Conservation (phyloP, 805 yeast genomes). For the Komagataella kurtzmanii region DNA sequence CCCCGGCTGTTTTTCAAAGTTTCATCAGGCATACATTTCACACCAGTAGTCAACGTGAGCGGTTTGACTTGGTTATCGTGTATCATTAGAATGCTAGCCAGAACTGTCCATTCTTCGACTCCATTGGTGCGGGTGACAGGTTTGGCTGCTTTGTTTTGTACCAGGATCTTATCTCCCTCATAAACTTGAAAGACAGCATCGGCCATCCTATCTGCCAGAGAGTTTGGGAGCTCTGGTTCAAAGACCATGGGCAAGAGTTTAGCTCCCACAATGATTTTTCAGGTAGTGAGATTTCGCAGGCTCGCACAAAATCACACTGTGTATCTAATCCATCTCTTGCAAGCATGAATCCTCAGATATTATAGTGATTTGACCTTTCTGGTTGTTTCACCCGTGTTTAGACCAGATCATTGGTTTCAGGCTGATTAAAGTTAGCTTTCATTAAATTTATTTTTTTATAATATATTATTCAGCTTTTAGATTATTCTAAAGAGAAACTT, state of each 20-base stretch:
- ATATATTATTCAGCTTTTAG: no score
- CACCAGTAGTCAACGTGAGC: constrained; percentile 63
- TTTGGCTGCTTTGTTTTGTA: constrained; percentile 2
- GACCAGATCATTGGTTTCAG: no score
- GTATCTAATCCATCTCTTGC: no score
- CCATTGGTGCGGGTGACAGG: constrained; percentile 32
- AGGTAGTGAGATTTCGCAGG: background rate
- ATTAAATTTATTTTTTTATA: no score
- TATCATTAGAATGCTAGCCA: constrained; percentile 55
- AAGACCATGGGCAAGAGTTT: background rate
- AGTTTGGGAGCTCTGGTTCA: background rate
- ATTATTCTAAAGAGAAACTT: no score
- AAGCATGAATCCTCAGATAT: no score
- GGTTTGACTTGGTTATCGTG: constrained; percentile 14
- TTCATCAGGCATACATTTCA: constrained; percentile 57
- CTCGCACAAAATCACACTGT: background rate
- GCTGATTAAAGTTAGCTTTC: no score
- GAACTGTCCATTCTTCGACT: constrained; percentile 66
- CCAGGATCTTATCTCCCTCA: constrained; percentile 3
- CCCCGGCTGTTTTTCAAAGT: constrained; percentile 37
- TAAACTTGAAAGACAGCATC: constrained; percentile 6
- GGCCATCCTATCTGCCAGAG: constrained; percentile 9
- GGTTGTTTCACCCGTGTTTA: no score
- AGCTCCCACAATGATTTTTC: background rate
- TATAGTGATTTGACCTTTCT: no score